Percentiles rank a stretch among this genome's conserved stretches.
Conservation (phyloP, 2,329 filamentous ascomycete species). For the Ceratocystis ficicola region DNA sequence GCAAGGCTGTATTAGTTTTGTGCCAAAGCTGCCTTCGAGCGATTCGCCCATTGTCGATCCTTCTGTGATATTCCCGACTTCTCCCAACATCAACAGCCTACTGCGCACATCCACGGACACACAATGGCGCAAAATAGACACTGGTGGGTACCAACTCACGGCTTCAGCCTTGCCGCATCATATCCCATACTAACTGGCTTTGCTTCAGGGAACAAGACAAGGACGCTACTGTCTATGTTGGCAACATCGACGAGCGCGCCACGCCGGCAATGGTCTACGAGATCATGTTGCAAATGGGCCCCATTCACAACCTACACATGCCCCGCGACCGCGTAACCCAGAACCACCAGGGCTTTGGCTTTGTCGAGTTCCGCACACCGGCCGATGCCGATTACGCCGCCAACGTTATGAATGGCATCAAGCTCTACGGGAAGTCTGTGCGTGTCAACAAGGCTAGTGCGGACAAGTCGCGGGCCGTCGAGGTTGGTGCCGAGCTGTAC, state of each 20-base stretch:
- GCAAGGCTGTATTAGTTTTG: background rate
- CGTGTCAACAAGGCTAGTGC: slow-evolving; percentile 88
- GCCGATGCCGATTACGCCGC: slow-evolving; percentile 94
- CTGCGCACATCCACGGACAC: slow-evolving; percentile 15
- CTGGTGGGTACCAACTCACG: slow-evolving; percentile 43
- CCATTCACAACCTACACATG: slow-evolving; percentile 95
- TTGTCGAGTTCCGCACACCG: slow-evolving; percentile 94
- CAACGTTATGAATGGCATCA: slow-evolving; percentile 91
- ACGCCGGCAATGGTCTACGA: slow-evolving; percentile 87
- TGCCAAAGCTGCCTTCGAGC: background rate
- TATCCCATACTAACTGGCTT: slow-evolving; percentile 9
- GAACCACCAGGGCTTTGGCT: slow-evolving; percentile 93
- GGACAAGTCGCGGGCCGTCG: slow-evolving; percentile 65
- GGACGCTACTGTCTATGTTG: slow-evolving; percentile 94
- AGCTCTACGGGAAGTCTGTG: slow-evolving; percentile 85
- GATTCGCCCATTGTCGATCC: background rate
- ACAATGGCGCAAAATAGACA: slow-evolving; percentile 59
- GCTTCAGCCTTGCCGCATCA: background rate
- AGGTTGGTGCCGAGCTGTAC: slow-evolving; percentile 94
- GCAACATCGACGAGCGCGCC: slow-evolving; percentile 95
- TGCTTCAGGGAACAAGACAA: slow-evolving; percentile 83
- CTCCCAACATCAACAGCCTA: background rate
- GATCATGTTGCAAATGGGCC: slow-evolving; percentile 94
- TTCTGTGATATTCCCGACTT: background rate
- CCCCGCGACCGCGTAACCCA: slow-evolving; percentile 97